Evolutionary conservation across 108 stramenopile genomes (phyloP), one percentile per base, ranked within the genome.

Genomic region (Skeletonema costatum): DNA sequence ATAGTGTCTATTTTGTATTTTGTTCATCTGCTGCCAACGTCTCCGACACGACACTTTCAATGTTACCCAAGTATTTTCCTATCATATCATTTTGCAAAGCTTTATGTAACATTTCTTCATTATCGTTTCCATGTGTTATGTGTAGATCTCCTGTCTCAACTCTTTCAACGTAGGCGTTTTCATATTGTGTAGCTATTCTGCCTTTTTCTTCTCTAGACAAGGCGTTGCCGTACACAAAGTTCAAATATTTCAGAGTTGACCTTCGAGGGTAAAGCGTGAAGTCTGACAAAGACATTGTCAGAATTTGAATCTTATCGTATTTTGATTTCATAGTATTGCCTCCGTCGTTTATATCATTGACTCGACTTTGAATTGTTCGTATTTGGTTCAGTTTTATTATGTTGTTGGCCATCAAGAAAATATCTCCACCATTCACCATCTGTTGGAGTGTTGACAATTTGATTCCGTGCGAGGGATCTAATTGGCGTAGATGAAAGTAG

Each of bases 401-500:
- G 31, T 81, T 81, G 62, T 63, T 81, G 56, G 64, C 80, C 80
- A 81, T 81, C 8, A 73, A 63, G 12, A 68, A 33, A 32, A 81
- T 81, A 41, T 81, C 80, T 38, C 80, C 80, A 10, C 73, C 80
- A 16, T 39, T 66, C 5, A 70, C 50, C 6, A 41, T 68, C 36
- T 80, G 79, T 35, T 81, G 80, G 0, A 74, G 30, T 38, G 73
- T 81, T 29, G 72, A 44, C 30, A 81, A 70, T n/a, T 56, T 51
- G 5, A 81, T 39, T 39, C 60, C 73, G 12, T 39, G 32, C 16
- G 71, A 31, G 16, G 77, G 60, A 33, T 68, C 59, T 29, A 76
- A 63, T 1, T 69, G 25, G 25, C 42, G 59, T 5, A 76, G 48
- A 60, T 76, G 75, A 35, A 32, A 32, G 46, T 69, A 76, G 7